Conservation (phyloP, 331 rosid genomes). For the Saraca asoca region DNA sequence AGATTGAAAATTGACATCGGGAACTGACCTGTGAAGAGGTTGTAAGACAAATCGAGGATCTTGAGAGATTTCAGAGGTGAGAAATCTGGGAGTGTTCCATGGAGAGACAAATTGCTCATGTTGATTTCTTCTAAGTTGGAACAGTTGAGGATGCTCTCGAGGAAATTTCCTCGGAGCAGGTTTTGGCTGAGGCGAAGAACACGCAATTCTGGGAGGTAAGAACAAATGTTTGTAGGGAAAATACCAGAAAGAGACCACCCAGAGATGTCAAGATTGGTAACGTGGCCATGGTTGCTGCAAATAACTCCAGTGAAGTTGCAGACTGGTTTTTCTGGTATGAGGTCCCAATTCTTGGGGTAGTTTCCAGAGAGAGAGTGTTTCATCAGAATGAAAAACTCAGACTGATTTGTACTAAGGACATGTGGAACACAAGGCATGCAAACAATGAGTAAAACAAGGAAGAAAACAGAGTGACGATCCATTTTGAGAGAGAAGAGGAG, state of each 20-base stretch:
- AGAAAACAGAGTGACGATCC: constrained; percentile 38
- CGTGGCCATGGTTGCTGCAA: constrained; percentile 56
- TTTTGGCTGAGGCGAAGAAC: constrained; percentile 55
- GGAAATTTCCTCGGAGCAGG: constrained; percentile 54
- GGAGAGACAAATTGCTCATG: constrained; percentile 48
- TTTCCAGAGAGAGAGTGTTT: constrained; percentile 52
- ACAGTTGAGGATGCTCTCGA: constrained; percentile 59
- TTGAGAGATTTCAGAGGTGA: constrained; percentile 59
- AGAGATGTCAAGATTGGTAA: constrained; percentile 54
- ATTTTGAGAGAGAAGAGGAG: constrained; percentile 35
- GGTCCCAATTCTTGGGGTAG: constrained; percentile 54
- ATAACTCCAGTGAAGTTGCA: constrained; percentile 71
- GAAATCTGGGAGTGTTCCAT: constrained; percentile 67
- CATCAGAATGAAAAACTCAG: constrained; percentile 51
- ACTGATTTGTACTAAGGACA: constrained; percentile 38
- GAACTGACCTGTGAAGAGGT: constrained; percentile 61
- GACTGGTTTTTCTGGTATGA: constrained; percentile 28
- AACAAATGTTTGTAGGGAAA: constrained; percentile 64
- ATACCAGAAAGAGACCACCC: constrained; percentile 58
- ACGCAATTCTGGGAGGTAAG: constrained; percentile 66
- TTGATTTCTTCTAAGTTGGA: constrained; percentile 60
- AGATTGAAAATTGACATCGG: constrained; percentile 79
- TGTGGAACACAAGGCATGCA: constrained; percentile 32
- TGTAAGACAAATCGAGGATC: constrained; percentile 74
- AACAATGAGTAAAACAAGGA: constrained; percentile 27